Evolutionary conservation across 805 yeast species (phyloP), one percentile per base, ranked within the genome.

Genomic region (Lipomyces yamanashiensis): DNA sequence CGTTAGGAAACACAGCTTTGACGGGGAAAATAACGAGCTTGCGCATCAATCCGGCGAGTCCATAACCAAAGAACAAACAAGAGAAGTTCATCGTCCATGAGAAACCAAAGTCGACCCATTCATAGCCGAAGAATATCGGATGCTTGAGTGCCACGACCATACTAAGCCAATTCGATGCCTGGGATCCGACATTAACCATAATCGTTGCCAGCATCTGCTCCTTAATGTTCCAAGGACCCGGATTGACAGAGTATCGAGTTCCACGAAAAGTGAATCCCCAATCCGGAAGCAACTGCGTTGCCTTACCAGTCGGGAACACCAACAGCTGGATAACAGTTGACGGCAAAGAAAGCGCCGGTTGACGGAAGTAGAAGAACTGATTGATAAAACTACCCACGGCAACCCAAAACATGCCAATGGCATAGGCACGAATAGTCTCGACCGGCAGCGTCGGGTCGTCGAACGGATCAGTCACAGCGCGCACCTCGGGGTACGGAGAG

Each of bases 401-500:
- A 4, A 84, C 80, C 81, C 86, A 80, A 48, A 84, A 68, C 1
- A 82, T 60, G 0, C 85, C 85, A 36, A 86, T 74, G 2, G 79
- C 74, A 79, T 87, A 86, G 82, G 54, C 54, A 58, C 89, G 78
- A 49, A 84, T 67, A 7, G 88, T 85, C 62, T 83, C 85, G 40
- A 78, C 80, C 0, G 85, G 84, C 43, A 80, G 63, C 2, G 67
- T 53, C 1, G 81, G 81, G 63, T 85, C 87, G 67, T 86, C 88
- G 56, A 69, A 76, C 10, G 85, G 81, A 15, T 85, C 86, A 12
- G 85, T 85, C 19, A 87, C 82, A 10, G 89, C 85, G 45, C 89
- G 74, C 13, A 86, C 87, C 70, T 86, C 89, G 0, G 88, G 86
- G 64, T 85, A 85, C 4, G 88, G 87, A 5, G 89, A 88, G 73